A percentile compares a stretch with the other conserved stretches of the same genome.
These are phyloP conservation scores for Dillenia suffruticosa DNA, from an alignment of 164 flowering plant genomes.

Conservation along the genomic window DNA sequence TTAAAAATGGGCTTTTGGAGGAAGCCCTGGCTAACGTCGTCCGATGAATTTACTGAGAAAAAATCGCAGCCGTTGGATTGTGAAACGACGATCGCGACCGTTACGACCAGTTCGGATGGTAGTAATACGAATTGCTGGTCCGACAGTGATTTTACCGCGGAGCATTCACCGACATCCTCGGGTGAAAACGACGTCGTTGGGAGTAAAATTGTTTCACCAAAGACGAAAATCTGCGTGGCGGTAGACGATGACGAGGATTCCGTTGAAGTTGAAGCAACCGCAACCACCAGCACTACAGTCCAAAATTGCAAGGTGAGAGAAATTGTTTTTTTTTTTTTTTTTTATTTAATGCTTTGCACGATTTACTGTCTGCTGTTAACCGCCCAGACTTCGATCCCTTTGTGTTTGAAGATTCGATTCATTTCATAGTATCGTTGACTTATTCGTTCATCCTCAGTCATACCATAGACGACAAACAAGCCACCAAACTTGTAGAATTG, in stretches of 20 bases:
- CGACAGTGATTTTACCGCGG: conserved; percentile 36
- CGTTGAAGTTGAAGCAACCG: neutral
- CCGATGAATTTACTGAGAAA: conserved; percentile 29
- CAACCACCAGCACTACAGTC: conserved; percentile 16
- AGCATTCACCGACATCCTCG: conserved; percentile 19
- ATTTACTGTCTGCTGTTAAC: no score
- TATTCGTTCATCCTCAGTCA: no score
- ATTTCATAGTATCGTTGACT: no score
- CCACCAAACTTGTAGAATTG: no score
- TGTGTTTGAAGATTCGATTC: no score
- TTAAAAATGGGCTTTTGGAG: conserved; percentile 41
- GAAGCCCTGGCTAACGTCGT: conserved; percentile 42
- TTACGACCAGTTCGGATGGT: conserved; percentile 6
- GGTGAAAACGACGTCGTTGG: conserved; percentile 27
- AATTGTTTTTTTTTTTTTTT: conserved; percentile 8
- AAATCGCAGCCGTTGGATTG: conserved; percentile 23
- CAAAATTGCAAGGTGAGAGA: conserved; percentile 9
- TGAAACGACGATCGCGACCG: conserved; percentile 2
- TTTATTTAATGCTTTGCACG: no score
- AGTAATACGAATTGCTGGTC: conserved; percentile 33
- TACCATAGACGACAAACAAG: no score
- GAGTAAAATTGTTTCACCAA: conserved; percentile 12
- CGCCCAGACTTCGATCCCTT: no score
- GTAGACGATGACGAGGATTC: conserved; percentile 31
- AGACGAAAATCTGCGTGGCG: conserved; percentile 10